Percentiles rank a stretch among this genome's conserved stretches.
Evolutionary conservation across 169 alveolate genomes (phyloP).

Genomic region (Theileria parva): DNA sequence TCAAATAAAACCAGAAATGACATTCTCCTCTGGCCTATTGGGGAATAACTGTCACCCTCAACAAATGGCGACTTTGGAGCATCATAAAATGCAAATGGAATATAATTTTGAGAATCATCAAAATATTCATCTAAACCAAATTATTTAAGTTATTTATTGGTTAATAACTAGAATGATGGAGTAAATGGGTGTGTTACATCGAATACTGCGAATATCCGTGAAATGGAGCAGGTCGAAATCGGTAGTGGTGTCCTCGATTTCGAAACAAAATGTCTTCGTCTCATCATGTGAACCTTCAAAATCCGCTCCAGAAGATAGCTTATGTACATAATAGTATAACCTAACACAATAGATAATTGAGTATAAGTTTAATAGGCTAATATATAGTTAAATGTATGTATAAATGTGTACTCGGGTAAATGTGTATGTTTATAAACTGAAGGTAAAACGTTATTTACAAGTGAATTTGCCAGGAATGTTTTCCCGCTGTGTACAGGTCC

Average conservation of each 20-base stretch:
- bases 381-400: neutral
- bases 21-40: slow-evolving; percentile 61
- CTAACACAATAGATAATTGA: neutral
- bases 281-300: slow-evolving; percentile 44
- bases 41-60: slow-evolving; percentile 28
- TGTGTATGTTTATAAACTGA: slow-evolving; percentile 38
- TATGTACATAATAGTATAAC: slow-evolving; percentile 58
- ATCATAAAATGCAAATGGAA: slow-evolving; percentile 54
- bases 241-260: slow-evolving; percentile 65
- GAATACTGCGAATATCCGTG: slow-evolving; percentile 40
- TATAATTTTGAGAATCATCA: slow-evolving; percentile 40
- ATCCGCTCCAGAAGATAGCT: slow-evolving; percentile 45
- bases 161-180: neutral
- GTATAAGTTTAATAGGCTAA: neutral
- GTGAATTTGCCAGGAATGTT: slow-evolving; percentile 63
- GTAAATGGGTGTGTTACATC: slow-evolving; percentile 17
- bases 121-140: slow-evolving; percentile 22
- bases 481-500: slow-evolving; percentile 60
- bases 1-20: slow-evolving; percentile 61
- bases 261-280: slow-evolving; percentile 61
- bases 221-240: slow-evolving; percentile 35
- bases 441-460: slow-evolving; percentile 56
- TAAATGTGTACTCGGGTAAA: slow-evolving; percentile 43
- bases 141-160: neutral
- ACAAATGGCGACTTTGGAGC: slow-evolving; percentile 47